Percentiles rank a stretch among this genome's conserved stretches.
These are phyloP conservation scores for Phytophthora capsici DNA, from an alignment of 352 stramenopile species.

Conservation along the genomic window DNA sequence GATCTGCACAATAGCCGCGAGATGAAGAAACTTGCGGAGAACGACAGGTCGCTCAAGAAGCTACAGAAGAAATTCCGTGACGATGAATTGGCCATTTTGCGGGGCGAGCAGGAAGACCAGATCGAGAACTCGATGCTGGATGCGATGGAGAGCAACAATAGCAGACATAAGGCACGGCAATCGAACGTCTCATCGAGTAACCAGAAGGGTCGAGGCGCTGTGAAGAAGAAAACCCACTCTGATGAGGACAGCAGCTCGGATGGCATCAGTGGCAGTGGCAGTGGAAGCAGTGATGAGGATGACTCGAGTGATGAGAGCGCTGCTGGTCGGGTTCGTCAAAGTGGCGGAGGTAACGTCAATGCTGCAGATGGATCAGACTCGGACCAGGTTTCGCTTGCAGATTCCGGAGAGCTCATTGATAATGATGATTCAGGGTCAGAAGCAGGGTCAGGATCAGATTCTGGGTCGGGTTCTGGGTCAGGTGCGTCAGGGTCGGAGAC, in stretches of 20 bases:
- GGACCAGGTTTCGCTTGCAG: slow-evolving; percentile 83
- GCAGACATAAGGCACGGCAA: slow-evolving; percentile 40
- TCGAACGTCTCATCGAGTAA: slow-evolving; percentile 40
- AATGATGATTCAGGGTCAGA: slow-evolving; percentile 81
- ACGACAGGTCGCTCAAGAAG: slow-evolving; percentile 91
- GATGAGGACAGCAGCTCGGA: slow-evolving; percentile 60
- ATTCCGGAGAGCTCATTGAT: slow-evolving; percentile 84
- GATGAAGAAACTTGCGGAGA: slow-evolving; percentile 88
- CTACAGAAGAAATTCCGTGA: slow-evolving; percentile 94
- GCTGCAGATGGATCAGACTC: slow-evolving; percentile 60
- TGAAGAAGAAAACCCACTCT: slow-evolving; percentile 45
- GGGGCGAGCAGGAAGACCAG: slow-evolving; percentile 87
- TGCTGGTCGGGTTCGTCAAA: slow-evolving; percentile 16
- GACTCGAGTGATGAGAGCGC: slow-evolving; percentile 65
- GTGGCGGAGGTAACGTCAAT: slow-evolving; percentile 14
- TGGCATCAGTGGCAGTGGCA: slow-evolving; percentile 48
- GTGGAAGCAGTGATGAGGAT: slow-evolving; percentile 43
- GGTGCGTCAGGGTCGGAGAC: slow-evolving; percentile 68
- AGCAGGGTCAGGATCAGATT: slow-evolving; percentile 37
- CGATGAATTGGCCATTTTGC: slow-evolving; percentile 89
- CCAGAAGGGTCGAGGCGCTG: slow-evolving; percentile 47
- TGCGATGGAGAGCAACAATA: slow-evolving; percentile 50
- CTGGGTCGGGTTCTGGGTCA: slow-evolving; percentile 65
- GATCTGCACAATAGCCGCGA: slow-evolving; percentile 88
- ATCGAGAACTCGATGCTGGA: slow-evolving; percentile 69